phyloP scores from a whole-genome alignment of 306 rosid species.

The Glycine soja region DNA sequence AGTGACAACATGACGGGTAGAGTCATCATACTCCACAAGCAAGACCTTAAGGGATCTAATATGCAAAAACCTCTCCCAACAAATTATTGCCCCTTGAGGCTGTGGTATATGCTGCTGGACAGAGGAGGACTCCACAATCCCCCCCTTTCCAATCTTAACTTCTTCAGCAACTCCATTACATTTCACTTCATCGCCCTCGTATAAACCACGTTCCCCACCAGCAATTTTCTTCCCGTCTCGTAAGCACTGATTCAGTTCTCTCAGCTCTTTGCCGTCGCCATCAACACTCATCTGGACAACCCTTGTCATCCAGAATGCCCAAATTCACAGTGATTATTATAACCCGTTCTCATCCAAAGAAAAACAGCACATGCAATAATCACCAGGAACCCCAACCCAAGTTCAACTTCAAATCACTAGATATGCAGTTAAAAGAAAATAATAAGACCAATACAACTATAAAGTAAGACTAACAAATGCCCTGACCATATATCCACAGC shows the following conservation, averaged over 20 bases:
- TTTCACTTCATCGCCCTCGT: slow-evolving; percentile 51
- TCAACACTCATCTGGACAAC: slow-evolving; percentile 65
- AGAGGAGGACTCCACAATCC: slow-evolving; percentile 52
- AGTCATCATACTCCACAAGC: slow-evolving; percentile 88
- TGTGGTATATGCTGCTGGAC: slow-evolving; percentile 57
- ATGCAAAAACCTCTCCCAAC: slow-evolving; percentile 95
- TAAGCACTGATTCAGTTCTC: slow-evolving; percentile 46
- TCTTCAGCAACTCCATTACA: slow-evolving; percentile 55
- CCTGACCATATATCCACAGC: too few species aligned
- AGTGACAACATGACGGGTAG: slow-evolving; percentile 85
- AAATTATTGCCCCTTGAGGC: slow-evolving; percentile 75
- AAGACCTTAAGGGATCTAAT: slow-evolving; percentile 84
- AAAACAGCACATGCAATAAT: slow-evolving; percentile 46
- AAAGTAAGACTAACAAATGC: not conserved
- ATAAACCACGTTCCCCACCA: slow-evolving; percentile 46
- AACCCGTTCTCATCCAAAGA: slow-evolving; percentile 54
- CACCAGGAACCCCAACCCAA: slow-evolving; percentile 48
- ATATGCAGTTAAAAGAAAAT: too few species aligned
- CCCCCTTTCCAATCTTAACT: slow-evolving; percentile 57
- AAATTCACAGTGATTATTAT: slow-evolving; percentile 48
- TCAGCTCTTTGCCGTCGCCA: slow-evolving; percentile 55
- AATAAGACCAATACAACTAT: not conserved
- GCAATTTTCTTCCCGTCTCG: slow-evolving; percentile 53
- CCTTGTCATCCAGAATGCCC: slow-evolving; percentile 59
- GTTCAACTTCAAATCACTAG: slow-evolving; percentile 48